Evolutionary conservation across 1,284 basidiomycete genomes (phyloP).

Genomic region (Leucoagaricus sp.): DNA sequence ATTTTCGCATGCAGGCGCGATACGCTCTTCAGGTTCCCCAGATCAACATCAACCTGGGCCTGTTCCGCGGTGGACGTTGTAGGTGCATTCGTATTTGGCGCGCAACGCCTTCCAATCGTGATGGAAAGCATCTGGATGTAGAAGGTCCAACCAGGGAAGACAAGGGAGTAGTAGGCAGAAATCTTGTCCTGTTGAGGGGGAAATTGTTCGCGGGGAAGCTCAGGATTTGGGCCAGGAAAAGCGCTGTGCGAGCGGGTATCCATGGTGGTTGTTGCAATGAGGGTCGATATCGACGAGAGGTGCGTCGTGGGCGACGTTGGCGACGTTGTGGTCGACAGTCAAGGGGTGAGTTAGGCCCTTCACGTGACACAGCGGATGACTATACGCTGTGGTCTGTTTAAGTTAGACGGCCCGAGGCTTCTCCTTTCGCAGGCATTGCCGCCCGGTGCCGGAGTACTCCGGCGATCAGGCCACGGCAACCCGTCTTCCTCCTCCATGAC

Average conservation of each 20-base stretch:
- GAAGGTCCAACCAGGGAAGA: conserved; percentile 89
- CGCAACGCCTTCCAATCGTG: conserved; percentile 75
- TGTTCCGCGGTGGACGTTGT: conserved; percentile 66
- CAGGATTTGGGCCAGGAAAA: conserved; percentile 35
- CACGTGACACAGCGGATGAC: conserved; percentile 26
- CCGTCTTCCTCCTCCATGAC: conserved; percentile 24
- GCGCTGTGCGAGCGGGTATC: conserved; percentile 41
- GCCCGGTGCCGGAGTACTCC: neutral
- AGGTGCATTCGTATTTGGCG: conserved; percentile 51
- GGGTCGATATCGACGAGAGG: conserved; percentile 13
- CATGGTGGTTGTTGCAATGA: conserved; percentile 28
- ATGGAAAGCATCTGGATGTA: conserved; percentile 84
- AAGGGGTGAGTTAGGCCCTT: conserved; percentile 19
- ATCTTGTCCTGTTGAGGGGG: conserved; percentile 66
- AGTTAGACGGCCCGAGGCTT: neutral
- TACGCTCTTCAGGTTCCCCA: conserved; percentile 96
- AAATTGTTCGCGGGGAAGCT: conserved; percentile 35
- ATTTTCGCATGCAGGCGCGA: conserved; percentile 96
- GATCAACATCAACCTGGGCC: conserved; percentile 86
- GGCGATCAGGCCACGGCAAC: neutral
- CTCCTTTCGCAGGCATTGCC: conserved; percentile 4
- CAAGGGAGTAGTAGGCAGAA: conserved; percentile 90
- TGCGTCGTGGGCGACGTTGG: conserved; percentile 26
- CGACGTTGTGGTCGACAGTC: conserved; percentile 26
- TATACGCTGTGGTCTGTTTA: neutral